Evolutionary conservation across 768 basidiomycete genomes (phyloP).

Genomic region (Mrakia gelida): DNA sequence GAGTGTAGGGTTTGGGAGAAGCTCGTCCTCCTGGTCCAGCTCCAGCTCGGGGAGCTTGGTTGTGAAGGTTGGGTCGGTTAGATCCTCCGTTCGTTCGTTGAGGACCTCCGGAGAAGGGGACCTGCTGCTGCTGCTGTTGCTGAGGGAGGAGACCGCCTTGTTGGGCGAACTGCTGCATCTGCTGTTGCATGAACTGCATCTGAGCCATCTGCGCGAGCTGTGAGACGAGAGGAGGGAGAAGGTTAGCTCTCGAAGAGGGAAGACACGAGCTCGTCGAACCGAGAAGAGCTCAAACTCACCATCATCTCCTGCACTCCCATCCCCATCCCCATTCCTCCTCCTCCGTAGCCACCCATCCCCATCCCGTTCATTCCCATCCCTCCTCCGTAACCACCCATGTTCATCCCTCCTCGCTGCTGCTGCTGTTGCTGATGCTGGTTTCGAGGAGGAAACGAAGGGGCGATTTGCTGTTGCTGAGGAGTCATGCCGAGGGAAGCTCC

Average conservation of each 20-base stretch:
- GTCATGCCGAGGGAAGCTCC: not conserved
- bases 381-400: slow-evolving; percentile 47
- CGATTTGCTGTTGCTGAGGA: slow-evolving; percentile 17
- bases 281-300: slow-evolving; percentile 50
- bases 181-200: slow-evolving; percentile 40
- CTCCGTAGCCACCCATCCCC: slow-evolving; percentile 27
- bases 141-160: slow-evolving; percentile 1
- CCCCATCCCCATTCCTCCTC: slow-evolving; percentile 42
- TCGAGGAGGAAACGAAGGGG: not conserved
- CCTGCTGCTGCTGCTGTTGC: slow-evolving; percentile 33
- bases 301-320: slow-evolving; percentile 82
- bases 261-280: not conserved
- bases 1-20: not conserved
- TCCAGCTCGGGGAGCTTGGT: not conserved
- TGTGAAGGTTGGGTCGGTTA: not conserved
- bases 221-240: slow-evolving; percentile 34
- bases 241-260: not conserved
- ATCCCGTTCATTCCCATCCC: slow-evolving; percentile 58
- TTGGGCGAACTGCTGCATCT: slow-evolving; percentile 34
- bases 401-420: slow-evolving; percentile 35
- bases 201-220: slow-evolving; percentile 71
- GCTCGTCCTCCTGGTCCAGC: not conserved
- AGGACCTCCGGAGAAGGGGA: not conserved
- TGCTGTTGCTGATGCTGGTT: slow-evolving; percentile 47
- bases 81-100: not conserved